phyloP scores from a whole-genome alignment of 345 rosid genomes.

The Cardiospermum halicacabum region DNA sequence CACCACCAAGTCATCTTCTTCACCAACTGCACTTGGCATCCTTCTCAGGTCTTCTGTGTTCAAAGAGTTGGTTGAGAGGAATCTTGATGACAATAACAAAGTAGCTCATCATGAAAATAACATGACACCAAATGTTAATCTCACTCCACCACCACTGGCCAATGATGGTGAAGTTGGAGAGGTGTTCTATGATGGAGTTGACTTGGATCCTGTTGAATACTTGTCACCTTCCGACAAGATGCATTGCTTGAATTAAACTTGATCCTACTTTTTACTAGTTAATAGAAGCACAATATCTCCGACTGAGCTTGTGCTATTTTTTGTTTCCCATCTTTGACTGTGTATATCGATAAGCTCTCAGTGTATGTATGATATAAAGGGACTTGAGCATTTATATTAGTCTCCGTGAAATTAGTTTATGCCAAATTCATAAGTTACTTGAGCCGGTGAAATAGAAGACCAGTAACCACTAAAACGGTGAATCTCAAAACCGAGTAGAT shows the following conservation, averaged over 20 bases:
- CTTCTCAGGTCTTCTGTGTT: slow-evolving; percentile 44
- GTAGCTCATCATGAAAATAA: slow-evolving; percentile 8
- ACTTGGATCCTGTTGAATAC: background rate
- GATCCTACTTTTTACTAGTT: background rate
- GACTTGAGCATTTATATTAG: too few species aligned
- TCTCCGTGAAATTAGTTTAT: too few species aligned
- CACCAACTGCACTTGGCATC: slow-evolving; percentile 44
- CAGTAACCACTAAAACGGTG: background rate
- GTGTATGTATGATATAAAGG: background rate
- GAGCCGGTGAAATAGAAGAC: background rate
- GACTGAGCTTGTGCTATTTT: background rate
- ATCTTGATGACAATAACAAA: slow-evolving; percentile 12
- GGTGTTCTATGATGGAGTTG: slow-evolving; percentile 15
- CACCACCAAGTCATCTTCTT: slow-evolving; percentile 24
- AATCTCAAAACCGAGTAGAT: background rate
- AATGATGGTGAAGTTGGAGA: slow-evolving; percentile 11
- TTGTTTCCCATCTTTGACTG: background rate
- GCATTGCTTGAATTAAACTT: slow-evolving; percentile 23
- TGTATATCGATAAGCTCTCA: background rate
- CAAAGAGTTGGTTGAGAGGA: slow-evolving; percentile 42
- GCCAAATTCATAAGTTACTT: background rate
- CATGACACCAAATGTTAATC: background rate
- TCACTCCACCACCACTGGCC: background rate
- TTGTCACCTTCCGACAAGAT: slow-evolving; percentile 16
- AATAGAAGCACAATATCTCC: background rate